Conservation (phyloP, 164 flowering plant genomes). For the Piper longum region DNA sequence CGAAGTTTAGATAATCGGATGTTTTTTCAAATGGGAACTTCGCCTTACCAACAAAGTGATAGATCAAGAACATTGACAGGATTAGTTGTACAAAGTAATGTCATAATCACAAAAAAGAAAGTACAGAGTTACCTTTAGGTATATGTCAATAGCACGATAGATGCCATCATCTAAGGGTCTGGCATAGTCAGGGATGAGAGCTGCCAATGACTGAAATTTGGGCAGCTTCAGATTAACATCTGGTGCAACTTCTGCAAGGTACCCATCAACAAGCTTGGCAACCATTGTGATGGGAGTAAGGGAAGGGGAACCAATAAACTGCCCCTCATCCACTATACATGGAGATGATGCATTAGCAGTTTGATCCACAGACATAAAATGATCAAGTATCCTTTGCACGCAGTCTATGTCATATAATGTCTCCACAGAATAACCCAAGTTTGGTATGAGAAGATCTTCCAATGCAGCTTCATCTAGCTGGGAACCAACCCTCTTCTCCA, state of each 20-base stretch:
- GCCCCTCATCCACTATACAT: constrained; percentile 34
- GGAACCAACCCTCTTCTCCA: constrained; percentile 49
- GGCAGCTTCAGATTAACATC: constrained; percentile 54
- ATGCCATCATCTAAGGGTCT: constrained; percentile 66
- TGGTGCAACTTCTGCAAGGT: constrained; percentile 68
- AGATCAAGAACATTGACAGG: too few relatives aligned
- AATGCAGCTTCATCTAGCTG: constrained; percentile 61
- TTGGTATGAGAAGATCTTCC: constrained; percentile 68
- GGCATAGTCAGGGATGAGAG: constrained; percentile 62
- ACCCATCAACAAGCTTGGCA: constrained; percentile 59
- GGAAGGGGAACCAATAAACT: constrained; percentile 30
- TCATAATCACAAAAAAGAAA: too few relatives aligned
- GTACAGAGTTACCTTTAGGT: constrained; percentile 44
- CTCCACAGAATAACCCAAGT: constrained; percentile 46
- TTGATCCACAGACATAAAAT: constrained; percentile 35
- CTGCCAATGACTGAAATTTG: constrained; percentile 63
- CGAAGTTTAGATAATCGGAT: too few relatives aligned
- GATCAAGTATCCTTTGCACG: constrained; percentile 59
- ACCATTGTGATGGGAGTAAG: constrained; percentile 54
- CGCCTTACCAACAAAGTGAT: too few relatives aligned
- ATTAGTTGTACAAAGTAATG: background rate
- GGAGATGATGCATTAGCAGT: constrained; percentile 14
- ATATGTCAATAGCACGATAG: constrained; percentile 72
- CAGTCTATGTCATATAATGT: constrained; percentile 68
- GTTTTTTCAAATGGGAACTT: too few relatives aligned